Evolutionary conservation across 2,329 filamentous ascomycete genomes (phyloP).

Genomic region (Fusarium annulatum): DNA sequence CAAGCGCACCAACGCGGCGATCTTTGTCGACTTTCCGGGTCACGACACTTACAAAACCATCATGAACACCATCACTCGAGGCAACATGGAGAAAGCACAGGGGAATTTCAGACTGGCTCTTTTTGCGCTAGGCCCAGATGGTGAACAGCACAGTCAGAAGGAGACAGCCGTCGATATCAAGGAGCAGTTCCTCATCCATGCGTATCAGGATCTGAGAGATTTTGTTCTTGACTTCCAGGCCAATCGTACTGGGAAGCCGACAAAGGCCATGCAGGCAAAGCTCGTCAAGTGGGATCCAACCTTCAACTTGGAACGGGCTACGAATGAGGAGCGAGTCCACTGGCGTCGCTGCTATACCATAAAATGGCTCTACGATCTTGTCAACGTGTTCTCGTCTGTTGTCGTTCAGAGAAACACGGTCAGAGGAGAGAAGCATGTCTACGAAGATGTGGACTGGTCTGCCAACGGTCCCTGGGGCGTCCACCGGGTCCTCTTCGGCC

Average conservation of each 20-base stretch:
- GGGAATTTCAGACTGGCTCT: background rate
- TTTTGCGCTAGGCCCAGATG: background rate
- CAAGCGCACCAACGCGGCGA: slow-evolving; percentile 49
- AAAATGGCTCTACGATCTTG: slow-evolving; percentile 63
- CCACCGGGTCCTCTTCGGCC: slow-evolving; percentile 54
- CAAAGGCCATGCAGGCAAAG: slow-evolving; percentile 54
- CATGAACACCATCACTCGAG: slow-evolving; percentile 54
- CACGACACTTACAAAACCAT: slow-evolving; percentile 57
- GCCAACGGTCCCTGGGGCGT: background rate
- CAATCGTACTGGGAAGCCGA: slow-evolving; percentile 58
- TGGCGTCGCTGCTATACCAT: slow-evolving; percentile 63
- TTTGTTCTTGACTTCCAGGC: slow-evolving; percentile 60
- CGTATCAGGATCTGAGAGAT: slow-evolving; percentile 56
- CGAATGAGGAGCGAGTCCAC: slow-evolving; percentile 52
- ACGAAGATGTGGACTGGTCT: background rate
- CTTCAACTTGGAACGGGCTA: slow-evolving; percentile 52
- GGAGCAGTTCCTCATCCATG: slow-evolving; percentile 57
- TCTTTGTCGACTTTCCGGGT: slow-evolving; percentile 60
- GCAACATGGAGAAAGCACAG: slow-evolving; percentile 48
- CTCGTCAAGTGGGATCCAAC: slow-evolving; percentile 56
- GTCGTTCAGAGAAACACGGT: background rate
- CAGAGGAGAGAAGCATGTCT: background rate
- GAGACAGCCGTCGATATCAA: slow-evolving; percentile 50
- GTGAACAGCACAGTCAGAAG: background rate
- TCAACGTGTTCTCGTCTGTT: slow-evolving; percentile 56